phyloP scores from a whole-genome alignment of 1,284 basidiomycete genomes.

The Cryptococcus hybrid region DNA sequence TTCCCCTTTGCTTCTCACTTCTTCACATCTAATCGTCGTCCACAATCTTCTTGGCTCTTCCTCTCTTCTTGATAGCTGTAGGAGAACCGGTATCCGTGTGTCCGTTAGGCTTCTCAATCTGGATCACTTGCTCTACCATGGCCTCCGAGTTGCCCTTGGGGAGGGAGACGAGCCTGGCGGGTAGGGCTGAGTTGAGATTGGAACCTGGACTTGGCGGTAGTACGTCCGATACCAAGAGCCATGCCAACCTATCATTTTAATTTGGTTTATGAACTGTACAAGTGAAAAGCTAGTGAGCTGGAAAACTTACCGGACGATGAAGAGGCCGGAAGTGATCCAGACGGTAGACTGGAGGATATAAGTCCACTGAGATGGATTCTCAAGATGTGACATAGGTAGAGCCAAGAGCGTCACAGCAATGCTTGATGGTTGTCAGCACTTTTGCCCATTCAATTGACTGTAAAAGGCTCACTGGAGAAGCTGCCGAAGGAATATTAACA shows the following conservation, averaged over 20 bases:
- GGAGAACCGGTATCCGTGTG: background rate
- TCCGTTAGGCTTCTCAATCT: background rate
- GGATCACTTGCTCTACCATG: conserved; percentile 4
- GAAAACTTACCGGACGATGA: conserved; percentile 37
- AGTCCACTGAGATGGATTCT: conserved; percentile 43
- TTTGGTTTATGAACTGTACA: background rate
- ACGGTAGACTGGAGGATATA: conserved; percentile 47
- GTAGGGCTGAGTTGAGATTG: background rate
- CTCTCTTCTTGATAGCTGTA: background rate
- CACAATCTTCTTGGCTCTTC: conserved; percentile 1
- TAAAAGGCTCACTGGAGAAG: conserved; percentile 17
- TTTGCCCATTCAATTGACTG: background rate
- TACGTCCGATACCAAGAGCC: conserved; percentile 11
- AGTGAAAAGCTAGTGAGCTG: background rate
- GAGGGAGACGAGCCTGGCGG: conserved; percentile 6
- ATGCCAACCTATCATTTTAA: conserved; percentile 5
- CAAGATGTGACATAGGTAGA: conserved; percentile 27
- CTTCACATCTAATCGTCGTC: background rate
- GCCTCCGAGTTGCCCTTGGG: conserved; percentile 8
- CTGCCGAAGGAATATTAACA: background rate
- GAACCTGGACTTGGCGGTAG: background rate
- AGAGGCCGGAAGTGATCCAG: conserved; percentile 39
- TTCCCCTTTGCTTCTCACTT: no score
- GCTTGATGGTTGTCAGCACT: conserved; percentile 12
- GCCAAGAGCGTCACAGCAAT: conserved; percentile 33